phyloP scores from a whole-genome alignment of 2,329 filamentous ascomycete species.

The Lojkania enalia region DNA sequence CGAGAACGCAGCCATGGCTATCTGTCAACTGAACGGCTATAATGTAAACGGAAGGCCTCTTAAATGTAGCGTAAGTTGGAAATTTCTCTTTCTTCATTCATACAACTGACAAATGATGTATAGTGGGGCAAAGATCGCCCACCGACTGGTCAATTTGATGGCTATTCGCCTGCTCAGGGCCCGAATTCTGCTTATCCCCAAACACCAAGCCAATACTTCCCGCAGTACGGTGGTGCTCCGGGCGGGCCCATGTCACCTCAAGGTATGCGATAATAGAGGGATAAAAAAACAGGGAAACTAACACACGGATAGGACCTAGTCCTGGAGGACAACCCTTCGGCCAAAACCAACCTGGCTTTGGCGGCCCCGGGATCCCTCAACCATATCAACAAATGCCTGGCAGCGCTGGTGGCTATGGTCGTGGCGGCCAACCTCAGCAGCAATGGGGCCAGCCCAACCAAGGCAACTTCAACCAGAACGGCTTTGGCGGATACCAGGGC shows the following conservation, averaged over 20 bases:
- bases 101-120: constrained; percentile 37
- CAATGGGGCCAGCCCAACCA: constrained; percentile 58
- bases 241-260: constrained; percentile 63
- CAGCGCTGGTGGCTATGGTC: constrained; percentile 83
- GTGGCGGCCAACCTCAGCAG: constrained; percentile 59
- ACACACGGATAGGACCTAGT: constrained; percentile 54
- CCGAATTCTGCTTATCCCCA: constrained; percentile 74
- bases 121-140: constrained; percentile 99
- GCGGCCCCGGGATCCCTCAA: constrained; percentile 60
- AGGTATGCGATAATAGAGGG: constrained; percentile 49
- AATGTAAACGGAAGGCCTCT: constrained; percentile 95
- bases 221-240: constrained; percentile 80
- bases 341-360: constrained; percentile 61
- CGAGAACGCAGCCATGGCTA: constrained; percentile 97
- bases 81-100: constrained; percentile 21
- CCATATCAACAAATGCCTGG: constrained; percentile 52
- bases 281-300: constrained; percentile 44
- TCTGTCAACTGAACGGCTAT: constrained; percentile 96
- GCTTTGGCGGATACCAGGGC: constrained; percentile 64
- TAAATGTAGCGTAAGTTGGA: constrained; percentile 90
- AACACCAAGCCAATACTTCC: constrained; percentile 82
- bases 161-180: constrained; percentile 78
- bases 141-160: constrained; percentile 79
- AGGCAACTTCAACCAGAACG: constrained; percentile 55
- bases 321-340: constrained; percentile 66